A percentile compares a stretch with the other conserved stretches of the same genome.
Conservation (phyloP, 768 basidiomycete genomes). For the Paxillus involutus region DNA sequence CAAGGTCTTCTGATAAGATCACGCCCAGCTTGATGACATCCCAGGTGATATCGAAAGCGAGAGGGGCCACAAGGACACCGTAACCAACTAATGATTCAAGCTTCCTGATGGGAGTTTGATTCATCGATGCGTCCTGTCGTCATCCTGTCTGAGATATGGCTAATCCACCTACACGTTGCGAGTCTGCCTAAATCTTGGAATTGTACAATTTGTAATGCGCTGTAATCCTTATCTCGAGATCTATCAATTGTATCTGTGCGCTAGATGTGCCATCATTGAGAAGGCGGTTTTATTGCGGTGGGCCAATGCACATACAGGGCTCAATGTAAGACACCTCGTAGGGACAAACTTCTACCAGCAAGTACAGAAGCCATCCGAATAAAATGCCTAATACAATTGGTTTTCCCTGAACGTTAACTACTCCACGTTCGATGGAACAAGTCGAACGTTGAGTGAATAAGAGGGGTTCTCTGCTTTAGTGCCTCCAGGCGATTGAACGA, state of each 20-base stretch:
- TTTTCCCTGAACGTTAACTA: constrained; percentile 55
- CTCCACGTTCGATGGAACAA: constrained; percentile 43
- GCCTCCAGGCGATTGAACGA: too few species aligned
- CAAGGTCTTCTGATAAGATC: background rate
- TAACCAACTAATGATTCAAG: constrained; percentile 19
- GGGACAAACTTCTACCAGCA: constrained; percentile 41
- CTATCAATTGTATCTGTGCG: too few species aligned
- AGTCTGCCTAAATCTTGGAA: background rate
- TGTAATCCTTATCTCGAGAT: background rate
- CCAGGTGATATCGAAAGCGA: constrained; percentile 65
- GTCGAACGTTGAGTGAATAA: constrained; percentile 51
- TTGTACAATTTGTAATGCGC: background rate
- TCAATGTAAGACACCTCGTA: constrained; percentile 58
- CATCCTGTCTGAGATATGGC: too few species aligned
- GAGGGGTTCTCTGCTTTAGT: constrained; percentile 14
- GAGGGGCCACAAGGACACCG: constrained; percentile 49
- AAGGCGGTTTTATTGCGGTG: background rate
- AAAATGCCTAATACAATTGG: constrained; percentile 40
- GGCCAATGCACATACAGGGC: background rate
- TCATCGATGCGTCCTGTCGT: too few species aligned
- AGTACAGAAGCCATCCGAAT: constrained; percentile 50
- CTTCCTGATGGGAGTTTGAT: too few species aligned
- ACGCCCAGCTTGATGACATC: constrained; percentile 50
- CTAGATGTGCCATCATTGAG: too few species aligned
- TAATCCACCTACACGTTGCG: background rate